Evolutionary conservation across 345 rosid genomes (phyloP).

Genomic region (Corymbia maculata): DNA sequence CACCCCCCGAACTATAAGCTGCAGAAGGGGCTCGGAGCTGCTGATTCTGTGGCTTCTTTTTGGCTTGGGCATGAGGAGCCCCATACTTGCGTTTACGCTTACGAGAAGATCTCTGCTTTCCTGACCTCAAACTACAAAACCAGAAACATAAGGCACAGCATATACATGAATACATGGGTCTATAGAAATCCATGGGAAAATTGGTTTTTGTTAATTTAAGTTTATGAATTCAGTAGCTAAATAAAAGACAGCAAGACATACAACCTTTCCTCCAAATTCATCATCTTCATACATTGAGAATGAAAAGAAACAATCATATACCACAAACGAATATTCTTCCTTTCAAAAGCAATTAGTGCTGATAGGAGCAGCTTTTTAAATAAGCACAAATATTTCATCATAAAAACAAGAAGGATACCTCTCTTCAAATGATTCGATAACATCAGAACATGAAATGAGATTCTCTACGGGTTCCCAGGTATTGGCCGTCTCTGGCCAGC

Average conservation of each 20-base stretch:
- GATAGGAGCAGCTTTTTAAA: background rate
- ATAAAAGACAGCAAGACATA: background rate
- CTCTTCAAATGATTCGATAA: slow-evolving; percentile 87
- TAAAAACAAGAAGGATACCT: slow-evolving; percentile 31
- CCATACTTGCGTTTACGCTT: slow-evolving; percentile 79
- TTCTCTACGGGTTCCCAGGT: slow-evolving; percentile 99
- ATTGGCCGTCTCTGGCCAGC: slow-evolving; percentile 92
- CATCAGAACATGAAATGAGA: slow-evolving; percentile 83
- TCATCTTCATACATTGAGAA: background rate
- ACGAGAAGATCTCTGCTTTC: slow-evolving; percentile 48
- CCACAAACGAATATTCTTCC: background rate
- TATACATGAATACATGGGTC: background rate
- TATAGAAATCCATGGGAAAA: background rate
- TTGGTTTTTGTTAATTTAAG: background rate
- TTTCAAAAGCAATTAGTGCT: background rate
- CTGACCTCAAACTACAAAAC: slow-evolving; percentile 52
- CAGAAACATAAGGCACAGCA: background rate
- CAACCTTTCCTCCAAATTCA: background rate
- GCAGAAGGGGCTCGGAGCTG: slow-evolving; percentile 26
- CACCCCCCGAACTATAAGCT: slow-evolving; percentile 14
- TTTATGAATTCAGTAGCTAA: background rate
- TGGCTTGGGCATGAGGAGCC: slow-evolving; percentile 40
- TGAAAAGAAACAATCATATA: background rate
- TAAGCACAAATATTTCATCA: background rate
- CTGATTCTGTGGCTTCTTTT: slow-evolving; percentile 75